These are phyloP conservation scores for Penstemon newberryi DNA, from an alignment of 257 asterid species.

Conservation along the genomic window DNA sequence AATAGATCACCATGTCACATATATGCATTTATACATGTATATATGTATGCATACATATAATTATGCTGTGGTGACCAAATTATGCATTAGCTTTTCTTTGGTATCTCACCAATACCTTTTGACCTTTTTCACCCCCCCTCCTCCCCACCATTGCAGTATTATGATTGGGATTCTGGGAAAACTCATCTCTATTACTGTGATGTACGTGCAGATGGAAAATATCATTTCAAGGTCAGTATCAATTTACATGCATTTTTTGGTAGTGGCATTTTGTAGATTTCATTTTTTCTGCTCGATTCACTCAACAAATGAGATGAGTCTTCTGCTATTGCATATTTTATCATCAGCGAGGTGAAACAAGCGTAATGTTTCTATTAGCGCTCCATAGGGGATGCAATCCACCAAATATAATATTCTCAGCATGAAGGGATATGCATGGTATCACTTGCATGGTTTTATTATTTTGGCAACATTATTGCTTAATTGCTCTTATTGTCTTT, in stretches of 20 bases:
- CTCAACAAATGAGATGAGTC: neutral
- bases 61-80: constrained; percentile 3
- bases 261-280: constrained; percentile 2
- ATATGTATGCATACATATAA: neutral
- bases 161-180: constrained; percentile 67
- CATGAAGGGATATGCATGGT: constrained; percentile 7
- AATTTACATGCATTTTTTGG: neutral
- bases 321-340: neutral
- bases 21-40: neutral
- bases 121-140: neutral
- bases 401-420: neutral
- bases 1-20: neutral
- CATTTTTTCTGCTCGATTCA: constrained; percentile 1
- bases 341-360: neutral
- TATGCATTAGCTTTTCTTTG: constrained; percentile 18
- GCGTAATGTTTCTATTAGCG: neutral
- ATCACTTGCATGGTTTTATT: neutral
- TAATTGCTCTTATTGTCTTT: constrained; percentile 3
- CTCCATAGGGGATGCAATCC: neutral
- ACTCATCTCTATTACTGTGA: constrained; percentile 58
- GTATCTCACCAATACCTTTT: constrained; percentile 1
- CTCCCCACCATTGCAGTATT: constrained; percentile 40
- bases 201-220: constrained; percentile 48
- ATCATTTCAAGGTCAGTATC: constrained; percentile 60
- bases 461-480: neutral